These are phyloP conservation scores for Arctium lappa DNA, from an alignment of 129 eudicot species.

Conservation along the genomic window DNA sequence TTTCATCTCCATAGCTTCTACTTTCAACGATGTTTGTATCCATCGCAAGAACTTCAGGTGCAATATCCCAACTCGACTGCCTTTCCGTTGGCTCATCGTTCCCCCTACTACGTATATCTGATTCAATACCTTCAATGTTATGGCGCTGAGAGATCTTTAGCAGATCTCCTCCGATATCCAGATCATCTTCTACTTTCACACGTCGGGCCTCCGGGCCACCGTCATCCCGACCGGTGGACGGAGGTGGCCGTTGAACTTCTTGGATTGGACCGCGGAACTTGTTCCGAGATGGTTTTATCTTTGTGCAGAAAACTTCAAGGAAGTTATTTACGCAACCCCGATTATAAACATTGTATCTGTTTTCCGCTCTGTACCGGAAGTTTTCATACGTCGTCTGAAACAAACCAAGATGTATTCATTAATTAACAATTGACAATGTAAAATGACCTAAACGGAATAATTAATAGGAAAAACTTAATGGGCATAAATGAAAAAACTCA, in stretches of 20 bases:
- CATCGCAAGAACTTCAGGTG: conserved; percentile 31
- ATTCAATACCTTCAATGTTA: conserved; percentile 56
- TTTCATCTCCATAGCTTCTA: conserved; percentile 34
- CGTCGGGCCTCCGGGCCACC: conserved; percentile 51
- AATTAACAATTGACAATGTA: not conserved
- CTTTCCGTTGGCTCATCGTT: conserved; percentile 37
- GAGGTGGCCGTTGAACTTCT: conserved; percentile 50
- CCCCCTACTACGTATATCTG: conserved; percentile 67
- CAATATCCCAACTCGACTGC: conserved; percentile 43
- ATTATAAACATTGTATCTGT: conserved; percentile 68
- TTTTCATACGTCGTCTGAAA: conserved; percentile 94
- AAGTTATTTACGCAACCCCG: conserved; percentile 81
- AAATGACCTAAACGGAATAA: not conserved
- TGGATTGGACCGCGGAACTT: conserved; percentile 67
- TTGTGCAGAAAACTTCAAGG: conserved; percentile 73
- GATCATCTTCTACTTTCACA: conserved; percentile 67
- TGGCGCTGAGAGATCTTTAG: conserved; percentile 75
- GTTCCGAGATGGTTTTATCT: conserved; percentile 74
- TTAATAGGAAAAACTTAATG: not conserved
- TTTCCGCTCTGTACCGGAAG: conserved; percentile 86
- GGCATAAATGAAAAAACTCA: not conserved
- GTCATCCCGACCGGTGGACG: conserved; percentile 29
- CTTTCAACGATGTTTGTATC: conserved; percentile 31
- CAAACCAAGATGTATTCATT: not conserved
- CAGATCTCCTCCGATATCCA: conserved; percentile 74